These are phyloP conservation scores for Ogataea neopini DNA, from an alignment of 805 yeast genomes.

Conservation along the genomic window DNA sequence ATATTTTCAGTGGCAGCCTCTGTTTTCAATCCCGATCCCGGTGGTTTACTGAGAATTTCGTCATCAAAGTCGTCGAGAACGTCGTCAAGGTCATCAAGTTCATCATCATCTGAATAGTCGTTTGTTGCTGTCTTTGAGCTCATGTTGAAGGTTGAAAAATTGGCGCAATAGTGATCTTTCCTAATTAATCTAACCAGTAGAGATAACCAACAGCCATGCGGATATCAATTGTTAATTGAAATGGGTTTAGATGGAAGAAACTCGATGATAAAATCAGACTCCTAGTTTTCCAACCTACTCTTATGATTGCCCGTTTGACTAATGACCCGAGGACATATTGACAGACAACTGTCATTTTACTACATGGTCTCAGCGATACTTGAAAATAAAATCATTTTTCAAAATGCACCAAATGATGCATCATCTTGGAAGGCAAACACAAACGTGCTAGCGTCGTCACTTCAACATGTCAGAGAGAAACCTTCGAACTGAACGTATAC, in stretches of 20 bases:
- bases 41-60: conserved; percentile 62
- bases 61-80: conserved; percentile 83
- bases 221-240: too few relatives aligned
- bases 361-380: too few relatives aligned
- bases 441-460: not conserved
- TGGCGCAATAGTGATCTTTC: not conserved
- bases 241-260: not conserved
- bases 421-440: not conserved
- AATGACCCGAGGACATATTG: conserved; percentile 6
- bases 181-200: not conserved
- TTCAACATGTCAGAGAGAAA: conserved; percentile 29
- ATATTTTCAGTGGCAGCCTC: conserved; percentile 5
- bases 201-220: too few relatives aligned
- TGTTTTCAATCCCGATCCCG: conserved; percentile 43
- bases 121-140: conserved; percentile 8
- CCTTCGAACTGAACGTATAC: conserved; percentile 77
- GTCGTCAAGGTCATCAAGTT: conserved; percentile 79
- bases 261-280: too few relatives aligned
- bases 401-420: not conserved
- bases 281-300: conserved; percentile 6
- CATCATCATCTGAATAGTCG: conserved; percentile 41
- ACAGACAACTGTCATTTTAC: conserved; percentile 11
- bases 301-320: conserved; percentile 16
- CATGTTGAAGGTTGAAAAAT: not conserved
- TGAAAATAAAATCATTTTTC: not conserved